phyloP scores from a whole-genome alignment of 768 basidiomycete genomes.

The Leucosporidium yakuticum region DNA sequence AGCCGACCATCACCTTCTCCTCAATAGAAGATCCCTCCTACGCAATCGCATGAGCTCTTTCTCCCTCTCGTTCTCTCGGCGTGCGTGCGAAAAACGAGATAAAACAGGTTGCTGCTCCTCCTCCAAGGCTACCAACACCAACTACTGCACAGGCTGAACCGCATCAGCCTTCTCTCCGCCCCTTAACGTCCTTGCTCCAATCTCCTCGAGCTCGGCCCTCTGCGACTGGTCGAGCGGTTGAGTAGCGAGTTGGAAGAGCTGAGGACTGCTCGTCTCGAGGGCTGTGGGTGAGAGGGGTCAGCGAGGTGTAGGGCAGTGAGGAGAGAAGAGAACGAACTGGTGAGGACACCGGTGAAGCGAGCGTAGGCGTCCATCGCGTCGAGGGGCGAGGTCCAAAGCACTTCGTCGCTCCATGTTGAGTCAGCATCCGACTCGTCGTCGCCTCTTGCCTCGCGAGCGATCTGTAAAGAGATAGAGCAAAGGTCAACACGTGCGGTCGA shows the following conservation, averaged over 20 bases:
- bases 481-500: conserved; percentile 46
- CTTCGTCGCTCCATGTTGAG: conserved; percentile 54
- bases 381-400: conserved; percentile 76
- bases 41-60: too few relatives aligned
- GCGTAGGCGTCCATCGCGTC: conserved; percentile 72
- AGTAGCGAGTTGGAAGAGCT: not conserved
- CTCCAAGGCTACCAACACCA: too few relatives aligned
- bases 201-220: not conserved
- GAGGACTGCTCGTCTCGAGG: not conserved
- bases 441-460: conserved; percentile 39
- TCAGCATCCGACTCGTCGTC: conserved; percentile 53
- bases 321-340: conserved; percentile 51
- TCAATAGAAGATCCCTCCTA: conserved; percentile 18
- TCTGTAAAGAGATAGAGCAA: conserved; percentile 42
- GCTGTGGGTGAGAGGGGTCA: not conserved
- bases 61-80: too few relatives aligned
- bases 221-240: not conserved
- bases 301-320: not conserved
- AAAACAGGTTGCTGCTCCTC: too few relatives aligned
- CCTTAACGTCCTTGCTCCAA: not conserved
- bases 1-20: conserved; percentile 20
- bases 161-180: conserved; percentile 2
- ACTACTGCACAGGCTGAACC: too few relatives aligned
- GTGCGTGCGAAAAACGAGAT: too few relatives aligned
- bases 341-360: conserved; percentile 70